A percentile compares a stretch with the other conserved stretches of the same genome.
Evolutionary conservation across 2,329 filamentous ascomycete genomes (phyloP).

Genomic region (Camillea tinctor): DNA sequence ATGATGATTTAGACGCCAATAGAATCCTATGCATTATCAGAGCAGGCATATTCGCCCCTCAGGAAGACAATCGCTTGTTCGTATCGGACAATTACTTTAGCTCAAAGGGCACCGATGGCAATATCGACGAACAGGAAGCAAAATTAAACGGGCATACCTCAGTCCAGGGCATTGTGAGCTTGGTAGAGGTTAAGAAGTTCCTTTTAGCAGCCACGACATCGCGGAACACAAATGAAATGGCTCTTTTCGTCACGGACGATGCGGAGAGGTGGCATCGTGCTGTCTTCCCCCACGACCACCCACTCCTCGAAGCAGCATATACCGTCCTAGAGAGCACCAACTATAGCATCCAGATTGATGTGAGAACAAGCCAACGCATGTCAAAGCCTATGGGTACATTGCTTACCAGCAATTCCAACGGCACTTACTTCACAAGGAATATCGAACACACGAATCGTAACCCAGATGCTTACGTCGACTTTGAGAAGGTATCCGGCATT

Average conservation of each 20-base stretch:
- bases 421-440: constrained; percentile 92
- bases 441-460: constrained; percentile 91
- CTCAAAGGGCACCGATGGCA: constrained; percentile 43
- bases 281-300: constrained; percentile 81
- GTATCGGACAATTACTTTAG: constrained; percentile 83
- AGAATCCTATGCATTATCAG: constrained; percentile 79
- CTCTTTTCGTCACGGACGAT: constrained; percentile 85
- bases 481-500: constrained; percentile 88
- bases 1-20: constrained; percentile 62
- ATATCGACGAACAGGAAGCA: constrained; percentile 68
- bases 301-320: constrained; percentile 79
- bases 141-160: constrained; percentile 71
- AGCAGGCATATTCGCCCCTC: constrained; percentile 68
- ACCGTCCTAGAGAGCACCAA: constrained; percentile 95
- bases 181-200: constrained; percentile 83
- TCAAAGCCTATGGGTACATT: constrained; percentile 78
- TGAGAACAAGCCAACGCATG: constrained; percentile 66
- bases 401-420: constrained; percentile 96
- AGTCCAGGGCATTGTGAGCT: constrained; percentile 75
- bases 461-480: constrained; percentile 75
- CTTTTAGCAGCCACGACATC: constrained; percentile 81
- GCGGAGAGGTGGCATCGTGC: constrained; percentile 86
- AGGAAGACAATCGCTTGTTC: constrained; percentile 73
- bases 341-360: constrained; percentile 96
- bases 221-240: constrained; percentile 81